These are phyloP conservation scores for Thalia dealbata DNA, from an alignment of 176 grass and related monocot genomes.

Conservation along the genomic window DNA sequence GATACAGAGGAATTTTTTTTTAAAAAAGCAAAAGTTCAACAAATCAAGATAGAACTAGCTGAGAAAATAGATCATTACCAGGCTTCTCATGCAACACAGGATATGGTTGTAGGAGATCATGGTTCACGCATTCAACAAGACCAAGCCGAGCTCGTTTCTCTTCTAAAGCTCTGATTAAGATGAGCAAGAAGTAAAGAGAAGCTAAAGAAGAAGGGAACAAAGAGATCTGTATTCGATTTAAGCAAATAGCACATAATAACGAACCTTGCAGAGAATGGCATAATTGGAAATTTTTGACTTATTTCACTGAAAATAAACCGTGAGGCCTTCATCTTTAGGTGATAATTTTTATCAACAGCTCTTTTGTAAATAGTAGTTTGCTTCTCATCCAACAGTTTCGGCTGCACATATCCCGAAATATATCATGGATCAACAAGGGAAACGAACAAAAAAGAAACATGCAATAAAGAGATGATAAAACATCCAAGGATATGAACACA, in stretches of 20 bases:
- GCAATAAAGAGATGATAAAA: neutral
- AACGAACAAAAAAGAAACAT: neutral
- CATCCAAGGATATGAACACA: too few relatives aligned
- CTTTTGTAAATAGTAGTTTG: slow-evolving; percentile 99
- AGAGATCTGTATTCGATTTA: neutral
- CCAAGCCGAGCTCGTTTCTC: slow-evolving; percentile 90
- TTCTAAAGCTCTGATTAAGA: slow-evolving; percentile 65
- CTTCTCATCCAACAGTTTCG: slow-evolving; percentile 91
- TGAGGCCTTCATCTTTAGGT: slow-evolving; percentile 98
- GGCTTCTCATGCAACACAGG: slow-evolving; percentile 96
- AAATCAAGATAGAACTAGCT: neutral
- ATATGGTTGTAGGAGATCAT: slow-evolving; percentile 96
- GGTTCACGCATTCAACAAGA: slow-evolving; percentile 93
- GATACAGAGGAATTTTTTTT: neutral
- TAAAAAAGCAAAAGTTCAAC: neutral
- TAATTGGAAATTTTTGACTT: slow-evolving; percentile 95
- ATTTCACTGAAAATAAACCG: slow-evolving; percentile 99
- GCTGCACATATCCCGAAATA: slow-evolving; percentile 31
- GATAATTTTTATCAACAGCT: slow-evolving; percentile 94
- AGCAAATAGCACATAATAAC: neutral
- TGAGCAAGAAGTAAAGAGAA: neutral
- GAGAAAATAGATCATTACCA: slow-evolving; percentile 33
- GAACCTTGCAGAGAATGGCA: slow-evolving; percentile 95
- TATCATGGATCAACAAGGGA: neutral
- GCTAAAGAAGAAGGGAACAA: neutral